Percentiles rank a stretch among this genome's conserved stretches.
These are phyloP conservation scores for Seminavis robusta DNA, from an alignment of 108 stramenopile species.

Conservation along the genomic window DNA sequence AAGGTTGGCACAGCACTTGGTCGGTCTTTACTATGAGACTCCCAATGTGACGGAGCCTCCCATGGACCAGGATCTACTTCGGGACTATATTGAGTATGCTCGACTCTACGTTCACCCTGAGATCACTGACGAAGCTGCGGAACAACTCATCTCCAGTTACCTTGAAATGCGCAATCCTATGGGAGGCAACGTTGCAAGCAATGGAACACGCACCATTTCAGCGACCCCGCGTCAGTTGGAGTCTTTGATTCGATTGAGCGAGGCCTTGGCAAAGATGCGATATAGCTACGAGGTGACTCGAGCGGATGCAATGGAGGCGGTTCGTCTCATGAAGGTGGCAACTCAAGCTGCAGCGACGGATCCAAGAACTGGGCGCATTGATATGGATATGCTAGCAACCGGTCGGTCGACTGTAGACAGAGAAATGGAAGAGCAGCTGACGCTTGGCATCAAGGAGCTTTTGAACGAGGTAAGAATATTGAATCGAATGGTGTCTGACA, in stretches of 20 bases:
- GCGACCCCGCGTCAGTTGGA: constrained; percentile 99
- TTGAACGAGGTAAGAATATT: constrained; percentile 33
- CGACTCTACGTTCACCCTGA: constrained; percentile 81
- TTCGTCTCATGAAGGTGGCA: constrained; percentile 94
- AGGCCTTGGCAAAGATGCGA: constrained; percentile 92
- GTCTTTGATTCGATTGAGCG: constrained; percentile 93
- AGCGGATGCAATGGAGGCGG: constrained; percentile 90
- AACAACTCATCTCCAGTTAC: constrained; percentile 89
- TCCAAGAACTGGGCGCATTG: constrained; percentile 95
- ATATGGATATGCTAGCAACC: constrained; percentile 98
- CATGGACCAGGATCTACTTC: constrained; percentile 72
- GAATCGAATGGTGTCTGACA: neutral
- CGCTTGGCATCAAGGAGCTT: constrained; percentile 57
- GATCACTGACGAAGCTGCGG: constrained; percentile 81
- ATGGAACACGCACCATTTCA: constrained; percentile 89
- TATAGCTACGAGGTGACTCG: constrained; percentile 65
- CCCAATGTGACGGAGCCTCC: constrained; percentile 77
- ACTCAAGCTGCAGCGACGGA: constrained; percentile 95
- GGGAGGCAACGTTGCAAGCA: constrained; percentile 44
- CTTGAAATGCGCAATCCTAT: constrained; percentile 86
- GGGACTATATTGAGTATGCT: constrained; percentile 96
- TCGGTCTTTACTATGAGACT: constrained; percentile 85
- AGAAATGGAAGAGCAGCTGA: constrained; percentile 59
- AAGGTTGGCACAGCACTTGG: constrained; percentile 85
- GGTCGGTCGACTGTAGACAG: constrained; percentile 83